phyloP scores from a whole-genome alignment of 768 basidiomycete species.

The Mycena olivaceomarginata region DNA sequence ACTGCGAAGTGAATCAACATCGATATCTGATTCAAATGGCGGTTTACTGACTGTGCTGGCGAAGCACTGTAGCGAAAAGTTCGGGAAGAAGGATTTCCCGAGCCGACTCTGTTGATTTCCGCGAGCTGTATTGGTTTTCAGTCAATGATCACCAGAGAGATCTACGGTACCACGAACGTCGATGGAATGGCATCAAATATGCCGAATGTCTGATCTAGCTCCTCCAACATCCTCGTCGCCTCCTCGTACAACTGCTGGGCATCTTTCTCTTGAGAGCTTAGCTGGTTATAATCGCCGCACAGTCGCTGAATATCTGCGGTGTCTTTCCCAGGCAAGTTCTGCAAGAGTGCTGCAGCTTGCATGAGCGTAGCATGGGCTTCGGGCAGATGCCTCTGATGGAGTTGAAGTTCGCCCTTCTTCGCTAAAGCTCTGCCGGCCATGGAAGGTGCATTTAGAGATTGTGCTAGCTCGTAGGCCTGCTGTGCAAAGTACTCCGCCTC shows the following conservation, averaged over 20 bases:
- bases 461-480: slow-evolving; percentile 85
- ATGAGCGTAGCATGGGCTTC: slow-evolving; percentile 75
- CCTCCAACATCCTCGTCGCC: slow-evolving; percentile 76
- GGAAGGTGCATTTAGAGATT: slow-evolving; percentile 79
- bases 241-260: slow-evolving; percentile 73
- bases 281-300: slow-evolving; percentile 71
- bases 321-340: slow-evolving; percentile 72
- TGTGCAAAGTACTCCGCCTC: slow-evolving; percentile 91
- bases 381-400: slow-evolving; percentile 76
- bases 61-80: slow-evolving; percentile 76
- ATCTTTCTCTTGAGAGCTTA: slow-evolving; percentile 62
- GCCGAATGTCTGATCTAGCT: slow-evolving; percentile 74
- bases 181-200: slow-evolving; percentile 67
- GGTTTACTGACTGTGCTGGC: slow-evolving; percentile 77
- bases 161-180: slow-evolving; percentile 58
- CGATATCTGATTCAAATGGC: not conserved
- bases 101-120: slow-evolving; percentile 64
- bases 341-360: slow-evolving; percentile 67
- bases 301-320: slow-evolving; percentile 75
- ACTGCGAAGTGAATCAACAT: slow-evolving; percentile 61
- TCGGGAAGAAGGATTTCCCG: slow-evolving; percentile 76
- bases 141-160: slow-evolving; percentile 26
- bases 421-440: slow-evolving; percentile 80
- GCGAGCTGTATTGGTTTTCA: slow-evolving; percentile 54
- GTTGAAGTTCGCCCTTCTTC: slow-evolving; percentile 80